A percentile compares a stretch with the other conserved stretches of the same genome.
phyloP scores from a whole-genome alignment of 2,329 filamentous ascomycete species.

The Cryphonectria naterciae region DNA sequence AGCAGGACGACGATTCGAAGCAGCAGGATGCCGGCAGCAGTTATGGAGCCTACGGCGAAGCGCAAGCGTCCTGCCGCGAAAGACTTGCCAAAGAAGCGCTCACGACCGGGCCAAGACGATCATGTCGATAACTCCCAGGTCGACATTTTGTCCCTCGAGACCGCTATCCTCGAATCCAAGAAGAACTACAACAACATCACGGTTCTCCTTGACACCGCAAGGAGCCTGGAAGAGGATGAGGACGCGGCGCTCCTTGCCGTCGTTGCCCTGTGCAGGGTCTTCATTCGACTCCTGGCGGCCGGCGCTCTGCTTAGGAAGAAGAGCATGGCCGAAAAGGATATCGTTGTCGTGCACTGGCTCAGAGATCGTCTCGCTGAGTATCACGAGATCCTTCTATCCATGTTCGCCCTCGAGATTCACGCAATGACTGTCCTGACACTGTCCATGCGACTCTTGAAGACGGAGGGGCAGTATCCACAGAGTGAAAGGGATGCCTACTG shows the following conservation, averaged over 20 bases:
- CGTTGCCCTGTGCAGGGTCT: constrained; percentile 83
- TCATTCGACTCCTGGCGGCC: constrained; percentile 76
- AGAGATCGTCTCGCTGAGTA: constrained; percentile 75
- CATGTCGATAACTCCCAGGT: constrained; percentile 60
- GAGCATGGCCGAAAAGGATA: constrained; percentile 71
- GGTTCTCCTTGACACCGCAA: constrained; percentile 65
- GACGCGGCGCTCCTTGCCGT: constrained; percentile 69
- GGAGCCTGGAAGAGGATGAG: constrained; percentile 52
- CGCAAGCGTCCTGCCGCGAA: constrained; percentile 54
- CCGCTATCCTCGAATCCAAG: constrained; percentile 80
- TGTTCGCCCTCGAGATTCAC: constrained; percentile 64
- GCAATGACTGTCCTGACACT: constrained; percentile 75
- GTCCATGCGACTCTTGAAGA: constrained; percentile 82
- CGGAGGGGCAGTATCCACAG: constrained; percentile 68
- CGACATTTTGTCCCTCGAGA: constrained; percentile 75
- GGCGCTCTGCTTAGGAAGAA: constrained; percentile 71
- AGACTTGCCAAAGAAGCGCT: constrained; percentile 55
- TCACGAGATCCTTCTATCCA: constrained; percentile 61
- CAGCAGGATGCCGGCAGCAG: constrained; percentile 37
- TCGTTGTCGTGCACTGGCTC: constrained; percentile 77
- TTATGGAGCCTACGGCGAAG: constrained; percentile 44
- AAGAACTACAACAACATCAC: constrained; percentile 93
- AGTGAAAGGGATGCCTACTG: constrained; percentile 62
- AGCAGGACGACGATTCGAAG: not conserved
- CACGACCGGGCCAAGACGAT: constrained; percentile 51